Base-by-base conservation (phyloP, 2,329 filamentous ascomycete species). In the Dothideomycetes sp. region DNA sequence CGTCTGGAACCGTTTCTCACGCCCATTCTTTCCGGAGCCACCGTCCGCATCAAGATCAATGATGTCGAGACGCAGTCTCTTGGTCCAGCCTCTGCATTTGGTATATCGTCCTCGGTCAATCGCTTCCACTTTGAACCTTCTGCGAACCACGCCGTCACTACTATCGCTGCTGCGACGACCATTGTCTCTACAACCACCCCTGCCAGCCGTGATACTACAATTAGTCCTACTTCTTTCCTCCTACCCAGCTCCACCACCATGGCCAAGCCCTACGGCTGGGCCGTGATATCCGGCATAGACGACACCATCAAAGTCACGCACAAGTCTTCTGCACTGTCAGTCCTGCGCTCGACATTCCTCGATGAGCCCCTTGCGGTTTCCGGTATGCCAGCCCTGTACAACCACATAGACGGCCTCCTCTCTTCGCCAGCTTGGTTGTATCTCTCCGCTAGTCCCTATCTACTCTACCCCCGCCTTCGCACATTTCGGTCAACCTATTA, bases 241-340 rank as follows among this genome's bases (percentile, higher is more conserved):
- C 29, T 35, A 4, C 30, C 40, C 3, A 40, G 41, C 22, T 27
- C 29, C 11, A 94, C 85, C 0, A 72, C 78, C 14, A 87, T 83
- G 52, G 83, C 84, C 0, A 78, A 76, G 14, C 75, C 81, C 0
- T 76, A 82, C 35, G 88, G 89, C 5, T 95, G 87, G 87, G 77
- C 76, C 10, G 64, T 96, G 10, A 79, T 95, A 47, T 89, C 83
- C 30, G 89, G 96, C 52, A 76, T 96, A 49, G 91, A 96, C 55
- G 89, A 96, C 61, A 94, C 88, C 0, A 94, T 96, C 67, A 95
- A 96, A 62, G 67, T 88, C 49, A 95, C 89, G 0, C 70, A 83
- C 58, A 94, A 89, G 0, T 76, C 79, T 32, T 81, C 84, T 36
- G 79, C 86, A 0, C 70, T 82, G 5, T 85, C 86, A 3, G 89